phyloP scores from a whole-genome alignment of 2,329 filamentous ascomycete species.

The Pseudopithomyces chartarum region DNA sequence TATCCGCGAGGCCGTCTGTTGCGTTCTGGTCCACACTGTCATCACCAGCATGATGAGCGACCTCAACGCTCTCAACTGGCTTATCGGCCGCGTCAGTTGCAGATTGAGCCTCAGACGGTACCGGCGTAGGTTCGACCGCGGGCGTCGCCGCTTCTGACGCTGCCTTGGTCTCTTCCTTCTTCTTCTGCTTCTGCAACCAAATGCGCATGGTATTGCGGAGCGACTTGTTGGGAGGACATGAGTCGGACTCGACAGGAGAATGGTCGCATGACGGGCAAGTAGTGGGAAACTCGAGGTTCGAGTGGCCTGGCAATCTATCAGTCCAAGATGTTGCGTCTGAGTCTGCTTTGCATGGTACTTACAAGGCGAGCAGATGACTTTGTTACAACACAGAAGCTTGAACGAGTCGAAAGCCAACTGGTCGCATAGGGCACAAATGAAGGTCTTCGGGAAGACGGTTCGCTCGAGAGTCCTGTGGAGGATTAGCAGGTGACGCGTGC shows the following conservation, averaged over 20 bases:
- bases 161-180: slow-evolving; percentile 45
- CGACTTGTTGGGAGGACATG: slow-evolving; percentile 87
- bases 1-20: background rate
- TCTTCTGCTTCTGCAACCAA: slow-evolving; percentile 90
- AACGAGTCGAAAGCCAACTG: slow-evolving; percentile 89
- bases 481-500: slow-evolving; percentile 15
- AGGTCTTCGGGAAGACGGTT: slow-evolving; percentile 92
- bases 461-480: slow-evolving; percentile 70
- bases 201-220: slow-evolving; percentile 91
- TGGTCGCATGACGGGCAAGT: slow-evolving; percentile 94
- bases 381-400: slow-evolving; percentile 91
- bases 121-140: slow-evolving; percentile 24
- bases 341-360: slow-evolving; percentile 39
- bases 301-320: slow-evolving; percentile 30
- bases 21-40: background rate
- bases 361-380: slow-evolving; percentile 92
- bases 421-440: slow-evolving; percentile 92
- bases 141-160: slow-evolving; percentile 37
- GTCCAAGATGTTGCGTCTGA: background rate
- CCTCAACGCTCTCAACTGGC: slow-evolving; percentile 37
- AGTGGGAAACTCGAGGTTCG: slow-evolving; percentile 66
- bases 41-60: background rate
- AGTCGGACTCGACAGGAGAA: slow-evolving; percentile 80
- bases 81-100: slow-evolving; percentile 28
- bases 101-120: slow-evolving; percentile 26